A percentile compares a stretch with the other conserved stretches of the same genome.
phyloP scores from a whole-genome alignment of 1,284 basidiomycete genomes.

The Stygiomarasmius scandens region DNA sequence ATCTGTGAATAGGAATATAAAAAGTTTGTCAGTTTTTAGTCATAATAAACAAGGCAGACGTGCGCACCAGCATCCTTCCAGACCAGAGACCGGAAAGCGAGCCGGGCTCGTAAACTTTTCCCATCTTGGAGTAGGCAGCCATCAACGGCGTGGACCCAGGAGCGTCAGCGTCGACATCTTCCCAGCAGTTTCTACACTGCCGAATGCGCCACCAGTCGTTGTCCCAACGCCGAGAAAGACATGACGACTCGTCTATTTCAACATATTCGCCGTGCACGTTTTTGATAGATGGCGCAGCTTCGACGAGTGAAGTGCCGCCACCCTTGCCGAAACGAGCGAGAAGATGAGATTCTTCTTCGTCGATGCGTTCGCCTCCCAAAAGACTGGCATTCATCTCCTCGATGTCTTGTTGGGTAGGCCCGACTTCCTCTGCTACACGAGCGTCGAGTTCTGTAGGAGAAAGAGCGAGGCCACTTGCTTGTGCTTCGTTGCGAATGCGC shows the following conservation, averaged over 20 bases:
- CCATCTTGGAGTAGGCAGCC: slow-evolving; percentile 11
- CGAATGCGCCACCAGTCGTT: slow-evolving; percentile 59
- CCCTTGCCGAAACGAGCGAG: slow-evolving; percentile 1
- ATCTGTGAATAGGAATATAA: slow-evolving; percentile 20
- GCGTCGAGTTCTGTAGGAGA: slow-evolving; percentile 6
- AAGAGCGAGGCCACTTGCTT: neutral
- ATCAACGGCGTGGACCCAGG: slow-evolving; percentile 1
- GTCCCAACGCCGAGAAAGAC: slow-evolving; percentile 53
- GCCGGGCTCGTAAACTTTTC: slow-evolving; percentile 15
- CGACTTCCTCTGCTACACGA: slow-evolving; percentile 20
- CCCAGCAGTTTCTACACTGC: slow-evolving; percentile 46
- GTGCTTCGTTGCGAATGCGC: neutral
- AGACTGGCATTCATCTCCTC: slow-evolving; percentile 51
- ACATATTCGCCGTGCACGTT: neutral
- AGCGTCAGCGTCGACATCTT: neutral
- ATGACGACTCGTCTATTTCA: slow-evolving; percentile 28
- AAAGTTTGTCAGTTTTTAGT: neutral
- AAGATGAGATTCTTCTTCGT: neutral
- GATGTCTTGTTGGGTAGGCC: slow-evolving; percentile 63
- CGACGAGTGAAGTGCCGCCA: slow-evolving; percentile 12
- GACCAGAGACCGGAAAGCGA: slow-evolving; percentile 57
- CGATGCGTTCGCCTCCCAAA: slow-evolving; percentile 28
- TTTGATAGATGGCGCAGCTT: neutral
- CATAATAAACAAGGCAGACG: slow-evolving; percentile 1
- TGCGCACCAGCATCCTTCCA: slow-evolving; percentile 54